Percentiles rank a stretch among this genome's conserved stretches.
These are phyloP conservation scores for Euptelea pleiosperma DNA, from an alignment of 164 flowering plant species.

Conservation along the genomic window DNA sequence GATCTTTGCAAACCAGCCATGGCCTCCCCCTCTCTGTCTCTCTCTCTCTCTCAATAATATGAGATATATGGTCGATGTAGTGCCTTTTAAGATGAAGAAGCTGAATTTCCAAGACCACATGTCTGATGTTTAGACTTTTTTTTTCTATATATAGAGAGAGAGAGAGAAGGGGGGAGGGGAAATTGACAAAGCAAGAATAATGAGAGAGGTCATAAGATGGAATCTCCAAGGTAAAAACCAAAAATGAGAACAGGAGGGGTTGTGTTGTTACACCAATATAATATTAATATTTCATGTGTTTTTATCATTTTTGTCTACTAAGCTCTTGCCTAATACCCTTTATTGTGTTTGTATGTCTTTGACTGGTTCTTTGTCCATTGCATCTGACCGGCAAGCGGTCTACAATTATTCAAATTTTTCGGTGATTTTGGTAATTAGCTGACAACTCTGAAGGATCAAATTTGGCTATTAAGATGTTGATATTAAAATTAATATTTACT, in stretches of 20 bases:
- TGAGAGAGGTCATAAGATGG: conserved; percentile 5
- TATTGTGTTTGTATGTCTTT: conserved; percentile 2
- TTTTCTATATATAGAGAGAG: background rate
- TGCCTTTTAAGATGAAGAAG: conserved; percentile 3
- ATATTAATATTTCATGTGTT: no score
- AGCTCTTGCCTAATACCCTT: no score
- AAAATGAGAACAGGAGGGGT: no score
- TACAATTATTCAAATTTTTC: no score
- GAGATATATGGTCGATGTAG: background rate
- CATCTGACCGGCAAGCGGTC: no score
- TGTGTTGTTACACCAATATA: no score
- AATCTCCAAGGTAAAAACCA: conserved; percentile 4
- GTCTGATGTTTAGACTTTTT: conserved; percentile 3
- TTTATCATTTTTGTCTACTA: no score
- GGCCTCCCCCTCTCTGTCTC: conserved; percentile 10
- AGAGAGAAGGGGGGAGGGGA: background rate
- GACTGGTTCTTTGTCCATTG: conserved; percentile 15
- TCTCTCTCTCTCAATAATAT: conserved; percentile 2
- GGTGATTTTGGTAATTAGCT: no score
- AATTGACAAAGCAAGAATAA: conserved; percentile 3
- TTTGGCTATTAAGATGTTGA: no score
- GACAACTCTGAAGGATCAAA: no score
- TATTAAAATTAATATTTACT: no score
- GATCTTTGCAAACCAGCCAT: conserved; percentile 75
- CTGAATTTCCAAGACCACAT: conserved; percentile 8